Percentiles rank a stretch among this genome's conserved stretches.
phyloP scores from a whole-genome alignment of 1,284 basidiomycete genomes.

The Leccinum subfulvum region DNA sequence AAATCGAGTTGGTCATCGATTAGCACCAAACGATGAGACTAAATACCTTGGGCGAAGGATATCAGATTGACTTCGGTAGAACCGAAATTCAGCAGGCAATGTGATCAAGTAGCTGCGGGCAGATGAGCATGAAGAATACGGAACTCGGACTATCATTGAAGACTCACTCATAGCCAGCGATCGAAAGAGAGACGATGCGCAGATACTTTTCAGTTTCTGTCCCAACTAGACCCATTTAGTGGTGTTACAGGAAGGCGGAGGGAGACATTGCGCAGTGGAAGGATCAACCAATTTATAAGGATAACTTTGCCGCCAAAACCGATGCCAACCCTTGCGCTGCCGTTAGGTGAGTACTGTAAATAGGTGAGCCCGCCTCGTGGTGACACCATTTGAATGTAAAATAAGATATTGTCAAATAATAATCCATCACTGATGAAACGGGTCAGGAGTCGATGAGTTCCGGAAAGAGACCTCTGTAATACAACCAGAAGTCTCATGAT shows the following conservation, averaged over 20 bases:
- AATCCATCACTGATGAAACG: conserved; percentile 8
- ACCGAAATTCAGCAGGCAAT: conserved; percentile 40
- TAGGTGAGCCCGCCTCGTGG: neutral
- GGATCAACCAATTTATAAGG: conserved; percentile 19
- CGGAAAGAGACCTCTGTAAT: neutral
- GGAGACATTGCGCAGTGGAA: neutral
- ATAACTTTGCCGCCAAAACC: neutral
- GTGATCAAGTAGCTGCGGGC: conserved; percentile 39
- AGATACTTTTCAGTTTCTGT: conserved; percentile 31
- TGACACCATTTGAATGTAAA: conserved; percentile 3
- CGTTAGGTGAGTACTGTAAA: conserved; percentile 16
- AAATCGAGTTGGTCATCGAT: neutral
- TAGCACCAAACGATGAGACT: neutral
- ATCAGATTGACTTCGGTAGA: conserved; percentile 38
- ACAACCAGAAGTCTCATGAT: neutral
- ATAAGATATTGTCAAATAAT: conserved; percentile 1
- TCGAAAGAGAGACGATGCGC: conserved; percentile 31
- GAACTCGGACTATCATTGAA: neutral
- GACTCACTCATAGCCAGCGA: conserved; percentile 34
- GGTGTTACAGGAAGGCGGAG: neutral
- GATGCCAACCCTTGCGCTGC: conserved; percentile 13
- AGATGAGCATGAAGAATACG: neutral
- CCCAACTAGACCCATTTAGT: conserved; percentile 21
- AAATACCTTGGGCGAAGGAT: conserved; percentile 30
- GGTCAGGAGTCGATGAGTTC: neutral